A percentile compares a stretch with the other conserved stretches of the same genome.
Conservation (phyloP, 2,329 filamentous ascomycete species). For the Ramularia collo-cygni region DNA sequence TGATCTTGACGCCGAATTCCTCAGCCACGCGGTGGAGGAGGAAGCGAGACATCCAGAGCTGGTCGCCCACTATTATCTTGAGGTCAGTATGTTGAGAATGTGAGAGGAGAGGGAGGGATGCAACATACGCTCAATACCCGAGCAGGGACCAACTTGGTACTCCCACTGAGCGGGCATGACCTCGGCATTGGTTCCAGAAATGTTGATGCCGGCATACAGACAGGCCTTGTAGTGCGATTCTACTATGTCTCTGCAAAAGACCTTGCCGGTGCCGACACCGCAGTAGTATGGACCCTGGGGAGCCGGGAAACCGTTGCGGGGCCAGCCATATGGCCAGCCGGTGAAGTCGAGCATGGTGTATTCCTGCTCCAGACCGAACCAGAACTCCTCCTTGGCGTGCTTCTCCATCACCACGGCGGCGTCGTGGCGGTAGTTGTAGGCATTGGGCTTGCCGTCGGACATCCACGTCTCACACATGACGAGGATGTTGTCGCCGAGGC, state of each 20-base stretch:
- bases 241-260: conserved; percentile 96
- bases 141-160: conserved; percentile 89
- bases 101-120: not conserved
- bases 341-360: conserved; percentile 86
- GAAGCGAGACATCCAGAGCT: conserved; percentile 92
- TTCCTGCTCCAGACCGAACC: conserved; percentile 98
- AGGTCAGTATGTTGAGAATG: conserved; percentile 21
- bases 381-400: conserved; percentile 75
- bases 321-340: conserved; percentile 90
- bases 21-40: conserved; percentile 86
- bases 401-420: conserved; percentile 82
- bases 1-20: conserved; percentile 94
- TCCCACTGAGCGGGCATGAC: conserved; percentile 99
- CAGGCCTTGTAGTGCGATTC: conserved; percentile 90
- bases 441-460: conserved; percentile 89
- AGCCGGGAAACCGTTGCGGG: conserved; percentile 78
- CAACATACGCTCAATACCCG: conserved; percentile 69
- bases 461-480: conserved; percentile 95
- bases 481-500: conserved; percentile 81
- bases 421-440: conserved; percentile 96
- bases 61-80: conserved; percentile 67
- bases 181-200: conserved; percentile 98
- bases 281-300: conserved; percentile 96
- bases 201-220: conserved; percentile 82
- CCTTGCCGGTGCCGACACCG: conserved; percentile 94